phyloP scores from a whole-genome alignment of 1,139 yeast genomes.

The Suhomyces choctaworum region DNA sequence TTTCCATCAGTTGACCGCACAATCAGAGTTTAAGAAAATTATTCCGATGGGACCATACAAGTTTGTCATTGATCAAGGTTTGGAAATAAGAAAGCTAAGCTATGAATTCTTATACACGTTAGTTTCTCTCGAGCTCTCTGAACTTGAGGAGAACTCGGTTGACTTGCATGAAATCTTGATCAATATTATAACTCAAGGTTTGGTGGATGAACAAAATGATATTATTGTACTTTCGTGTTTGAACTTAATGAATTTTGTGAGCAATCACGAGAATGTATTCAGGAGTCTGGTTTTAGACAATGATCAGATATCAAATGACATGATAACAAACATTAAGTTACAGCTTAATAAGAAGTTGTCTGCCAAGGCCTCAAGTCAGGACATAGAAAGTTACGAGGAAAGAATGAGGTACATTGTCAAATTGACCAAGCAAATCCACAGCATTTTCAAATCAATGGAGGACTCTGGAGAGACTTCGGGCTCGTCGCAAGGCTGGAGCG shows the following conservation, averaged over 20 bases:
- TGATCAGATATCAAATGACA: slow-evolving; percentile 21
- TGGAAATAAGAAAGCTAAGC: slow-evolving; percentile 70
- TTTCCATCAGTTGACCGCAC: slow-evolving; percentile 56
- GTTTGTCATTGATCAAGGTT: slow-evolving; percentile 77
- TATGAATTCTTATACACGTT: slow-evolving; percentile 71
- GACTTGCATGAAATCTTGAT: slow-evolving; percentile 27
- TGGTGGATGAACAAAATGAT: slow-evolving; percentile 42
- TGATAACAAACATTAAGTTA: slow-evolving; percentile 27
- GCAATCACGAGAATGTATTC: slow-evolving; percentile 19
- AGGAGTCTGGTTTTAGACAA: slow-evolving; percentile 20
- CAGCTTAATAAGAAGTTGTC: slow-evolving; percentile 40
- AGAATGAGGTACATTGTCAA: slow-evolving; percentile 30
- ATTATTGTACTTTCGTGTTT: slow-evolving; percentile 39
- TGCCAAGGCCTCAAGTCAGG: slow-evolving; percentile 47
- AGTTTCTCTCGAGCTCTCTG: slow-evolving; percentile 26
- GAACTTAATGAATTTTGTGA: slow-evolving; percentile 33
- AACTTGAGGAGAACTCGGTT: slow-evolving; percentile 20
- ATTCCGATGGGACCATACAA: slow-evolving; percentile 89
- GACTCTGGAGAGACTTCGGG: slow-evolving; percentile 4
- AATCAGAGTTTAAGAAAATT: slow-evolving; percentile 57
- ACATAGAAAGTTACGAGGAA: slow-evolving; percentile 37
- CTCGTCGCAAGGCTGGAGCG: slow-evolving; percentile 9
- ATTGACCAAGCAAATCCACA: slow-evolving; percentile 20
- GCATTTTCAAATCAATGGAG: slow-evolving; percentile 6
- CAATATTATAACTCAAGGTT: slow-evolving; percentile 34